Percentiles rank a stretch among this genome's conserved stretches.
phyloP scores from a whole-genome alignment of 305 asterid species.

The Plantago rigida region DNA sequence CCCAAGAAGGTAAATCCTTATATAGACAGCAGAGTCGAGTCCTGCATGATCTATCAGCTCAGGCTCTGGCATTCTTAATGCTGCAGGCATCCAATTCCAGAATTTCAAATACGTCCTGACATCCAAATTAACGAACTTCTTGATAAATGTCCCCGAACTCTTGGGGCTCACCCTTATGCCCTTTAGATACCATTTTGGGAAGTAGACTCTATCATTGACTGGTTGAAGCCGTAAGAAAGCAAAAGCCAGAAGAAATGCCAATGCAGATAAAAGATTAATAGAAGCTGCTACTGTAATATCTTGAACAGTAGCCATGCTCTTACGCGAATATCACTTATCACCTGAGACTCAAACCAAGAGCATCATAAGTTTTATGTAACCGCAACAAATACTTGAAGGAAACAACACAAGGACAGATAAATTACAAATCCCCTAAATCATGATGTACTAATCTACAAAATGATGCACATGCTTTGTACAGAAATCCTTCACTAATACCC shows the following conservation, averaged over 20 bases:
- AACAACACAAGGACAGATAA: background rate
- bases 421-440: too few relatives aligned
- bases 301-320: slow-evolving; percentile 42
- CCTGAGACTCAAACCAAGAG: slow-evolving; percentile 21
- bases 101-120: slow-evolving; percentile 56
- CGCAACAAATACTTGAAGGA: background rate
- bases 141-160: slow-evolving; percentile 47
- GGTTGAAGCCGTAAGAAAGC: slow-evolving; percentile 89
- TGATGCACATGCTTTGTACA: too few relatives aligned
- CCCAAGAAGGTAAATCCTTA: slow-evolving; percentile 92
- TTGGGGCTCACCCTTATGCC: slow-evolving; percentile 82
- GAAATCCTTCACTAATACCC: too few relatives aligned
- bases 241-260: slow-evolving; percentile 79
- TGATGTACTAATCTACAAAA: too few relatives aligned
- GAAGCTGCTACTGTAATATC: slow-evolving; percentile 63
- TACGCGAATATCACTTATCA: slow-evolving; percentile 19
- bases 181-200: slow-evolving; percentile 92
- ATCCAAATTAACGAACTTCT: slow-evolving; percentile 60
- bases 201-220: slow-evolving; percentile 75
- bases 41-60: slow-evolving; percentile 92
- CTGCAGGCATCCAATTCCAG: slow-evolving; percentile 97
- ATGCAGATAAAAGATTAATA: slow-evolving; percentile 71
- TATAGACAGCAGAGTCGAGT: slow-evolving; percentile 77
- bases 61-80: slow-evolving; percentile 87
- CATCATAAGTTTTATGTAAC: background rate